A percentile compares a stretch with the other conserved stretches of the same genome.
Conservation (phyloP, 2,329 filamentous ascomycete genomes). For the Simplicillium sp. region DNA sequence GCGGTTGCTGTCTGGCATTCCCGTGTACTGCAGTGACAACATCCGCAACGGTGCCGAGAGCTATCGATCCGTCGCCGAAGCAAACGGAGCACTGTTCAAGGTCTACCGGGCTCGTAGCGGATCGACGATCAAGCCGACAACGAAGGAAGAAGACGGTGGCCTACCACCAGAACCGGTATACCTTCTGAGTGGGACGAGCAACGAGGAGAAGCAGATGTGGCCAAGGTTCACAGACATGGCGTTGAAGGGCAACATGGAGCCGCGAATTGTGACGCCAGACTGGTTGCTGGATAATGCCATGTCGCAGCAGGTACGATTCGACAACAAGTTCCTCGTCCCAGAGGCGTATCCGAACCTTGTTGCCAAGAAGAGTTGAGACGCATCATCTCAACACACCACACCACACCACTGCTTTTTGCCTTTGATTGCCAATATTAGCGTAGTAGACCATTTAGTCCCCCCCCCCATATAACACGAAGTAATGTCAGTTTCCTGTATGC, state of each 20-base stretch:
- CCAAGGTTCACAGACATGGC: conserved; percentile 72
- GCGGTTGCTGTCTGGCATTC: conserved; percentile 63
- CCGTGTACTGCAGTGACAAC: conserved; percentile 74
- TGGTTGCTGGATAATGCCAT: conserved; percentile 89
- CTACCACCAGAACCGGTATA: conserved; percentile 65
- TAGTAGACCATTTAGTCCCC: too few relatives aligned
- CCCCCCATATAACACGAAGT: too few relatives aligned
- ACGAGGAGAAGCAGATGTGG: conserved; percentile 68
- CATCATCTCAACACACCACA: too few relatives aligned
- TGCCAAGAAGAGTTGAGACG: too few relatives aligned
- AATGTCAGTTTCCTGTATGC: too few relatives aligned
- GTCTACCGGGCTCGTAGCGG: conserved; percentile 67
- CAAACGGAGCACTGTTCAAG: conserved; percentile 78
- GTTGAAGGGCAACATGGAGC: conserved; percentile 65
- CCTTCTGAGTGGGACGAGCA: conserved; percentile 60
- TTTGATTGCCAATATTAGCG: too few relatives aligned
- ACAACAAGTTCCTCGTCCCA: conserved; percentile 49
- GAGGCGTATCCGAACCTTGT: conserved; percentile 24
- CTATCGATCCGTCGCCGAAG: conserved; percentile 75
- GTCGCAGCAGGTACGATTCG: conserved; percentile 68
- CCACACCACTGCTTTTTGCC: too few relatives aligned
- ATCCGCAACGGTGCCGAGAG: conserved; percentile 76
- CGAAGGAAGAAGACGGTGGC: conserved; percentile 53
- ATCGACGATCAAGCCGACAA: conserved; percentile 55
- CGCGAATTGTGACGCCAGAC: conserved; percentile 73